phyloP scores from a whole-genome alignment of 768 basidiomycete species.

The Postia placenta region DNA sequence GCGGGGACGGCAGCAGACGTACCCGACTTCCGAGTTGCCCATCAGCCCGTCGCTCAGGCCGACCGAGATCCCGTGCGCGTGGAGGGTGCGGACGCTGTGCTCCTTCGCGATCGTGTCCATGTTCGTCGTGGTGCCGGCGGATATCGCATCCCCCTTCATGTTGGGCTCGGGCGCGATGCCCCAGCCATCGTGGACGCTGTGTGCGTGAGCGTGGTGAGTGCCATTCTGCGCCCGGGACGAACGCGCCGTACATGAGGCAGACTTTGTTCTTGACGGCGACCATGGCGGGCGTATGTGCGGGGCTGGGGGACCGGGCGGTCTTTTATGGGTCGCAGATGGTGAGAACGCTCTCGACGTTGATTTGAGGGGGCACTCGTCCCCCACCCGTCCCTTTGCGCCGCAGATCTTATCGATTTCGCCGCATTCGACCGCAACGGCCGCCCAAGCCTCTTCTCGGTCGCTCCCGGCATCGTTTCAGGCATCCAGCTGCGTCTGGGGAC shows the following conservation, averaged over 20 bases:
- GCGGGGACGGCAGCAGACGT: slow-evolving; percentile 23
- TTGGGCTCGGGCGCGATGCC: slow-evolving; percentile 66
- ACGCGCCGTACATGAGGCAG: slow-evolving; percentile 61
- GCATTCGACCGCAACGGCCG: not conserved
- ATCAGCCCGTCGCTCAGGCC: slow-evolving; percentile 91
- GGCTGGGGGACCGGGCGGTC: not conserved
- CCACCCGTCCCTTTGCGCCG: not conserved
- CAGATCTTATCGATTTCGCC: slow-evolving; percentile 4
- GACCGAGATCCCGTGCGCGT: slow-evolving; percentile 88
- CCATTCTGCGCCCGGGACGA: not conserved
- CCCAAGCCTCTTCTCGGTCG: no score
- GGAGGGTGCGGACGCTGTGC: slow-evolving; percentile 64
- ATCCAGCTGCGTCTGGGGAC: no score
- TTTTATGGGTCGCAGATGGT: not conserved
- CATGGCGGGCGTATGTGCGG: slow-evolving; percentile 22
- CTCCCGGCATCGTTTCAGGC: no score
- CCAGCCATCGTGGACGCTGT: slow-evolving; percentile 95
- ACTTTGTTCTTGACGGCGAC: slow-evolving; percentile 77
- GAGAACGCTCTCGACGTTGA: not conserved
- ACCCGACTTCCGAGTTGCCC: slow-evolving; percentile 99
- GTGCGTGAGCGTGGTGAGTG: not conserved
- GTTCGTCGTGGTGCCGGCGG: slow-evolving; percentile 74
- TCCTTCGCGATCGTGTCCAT: slow-evolving; percentile 86
- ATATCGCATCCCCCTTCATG: slow-evolving; percentile 84
- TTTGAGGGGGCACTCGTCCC: not conserved